These are phyloP conservation scores for Scenedesmus sp. DNA, from an alignment of 163 green algal species.

Conservation along the genomic window DNA sequence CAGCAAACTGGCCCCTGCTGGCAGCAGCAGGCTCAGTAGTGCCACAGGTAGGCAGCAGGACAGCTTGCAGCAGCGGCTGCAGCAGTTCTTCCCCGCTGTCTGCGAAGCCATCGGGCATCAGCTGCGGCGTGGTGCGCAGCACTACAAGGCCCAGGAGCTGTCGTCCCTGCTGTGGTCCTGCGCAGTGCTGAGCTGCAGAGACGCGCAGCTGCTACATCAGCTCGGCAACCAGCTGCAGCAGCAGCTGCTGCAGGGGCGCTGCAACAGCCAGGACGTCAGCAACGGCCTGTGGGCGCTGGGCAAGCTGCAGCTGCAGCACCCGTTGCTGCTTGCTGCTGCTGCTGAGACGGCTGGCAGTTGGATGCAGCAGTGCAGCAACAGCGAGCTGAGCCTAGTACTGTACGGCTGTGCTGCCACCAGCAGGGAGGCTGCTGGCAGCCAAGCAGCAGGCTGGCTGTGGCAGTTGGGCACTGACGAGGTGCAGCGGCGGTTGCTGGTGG, in stretches of 20 bases:
- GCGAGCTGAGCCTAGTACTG: constrained; percentile 8
- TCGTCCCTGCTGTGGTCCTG: constrained; percentile 65
- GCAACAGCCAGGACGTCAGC: constrained; percentile 54
- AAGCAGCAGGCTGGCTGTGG: constrained; percentile 41
- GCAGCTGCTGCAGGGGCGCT: constrained; percentile 24
- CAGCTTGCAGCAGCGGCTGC: background rate
- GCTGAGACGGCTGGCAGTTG: constrained; percentile 6
- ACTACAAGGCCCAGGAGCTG: constrained; percentile 71
- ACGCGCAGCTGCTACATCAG: constrained; percentile 11
- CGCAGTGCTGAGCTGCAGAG: constrained; percentile 49
- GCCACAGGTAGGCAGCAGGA: constrained; percentile 7
- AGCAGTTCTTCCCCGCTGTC: background rate
- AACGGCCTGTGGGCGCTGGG: constrained; percentile 37
- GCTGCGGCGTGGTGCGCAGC: background rate
- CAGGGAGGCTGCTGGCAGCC: constrained; percentile 3
- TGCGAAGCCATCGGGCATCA: background rate
- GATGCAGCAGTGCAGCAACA: background rate
- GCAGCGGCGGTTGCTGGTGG: background rate
- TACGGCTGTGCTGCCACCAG: constrained; percentile 9
- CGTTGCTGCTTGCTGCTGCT: constrained; percentile 52
- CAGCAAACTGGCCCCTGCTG: background rate
- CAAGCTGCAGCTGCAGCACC: constrained; percentile 52
- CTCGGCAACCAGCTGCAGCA: constrained; percentile 36
- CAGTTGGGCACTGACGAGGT: background rate
- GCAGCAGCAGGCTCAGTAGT: background rate